Evolutionary conservation across 2,329 filamentous ascomycete species (phyloP), one percentile per base, ranked within the genome.

Genomic region (Penicillium sp.): DNA sequence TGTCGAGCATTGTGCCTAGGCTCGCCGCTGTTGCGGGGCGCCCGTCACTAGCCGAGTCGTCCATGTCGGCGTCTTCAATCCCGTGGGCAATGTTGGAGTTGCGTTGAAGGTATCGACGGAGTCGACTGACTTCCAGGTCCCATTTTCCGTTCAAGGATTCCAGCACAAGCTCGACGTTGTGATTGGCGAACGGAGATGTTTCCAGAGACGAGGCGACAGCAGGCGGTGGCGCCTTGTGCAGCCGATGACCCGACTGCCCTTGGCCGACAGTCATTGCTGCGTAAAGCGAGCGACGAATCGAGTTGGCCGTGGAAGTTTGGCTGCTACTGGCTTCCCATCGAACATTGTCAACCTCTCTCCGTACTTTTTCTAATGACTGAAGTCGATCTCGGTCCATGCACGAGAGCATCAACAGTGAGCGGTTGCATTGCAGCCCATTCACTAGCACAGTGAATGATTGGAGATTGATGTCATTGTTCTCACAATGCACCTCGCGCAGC

Each of bases 381-480:
- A 79, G 76, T 44, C 86, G 80, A 57, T 88, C 86, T 58, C 83
- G 79, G 34, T 82, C 78, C 83, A 90, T 87, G 9, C 74, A 75
- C 5, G 87, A 86, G 32, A 90, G 78, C 61, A 81, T 82, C 13
- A 88, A 68, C 1, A 90, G 69, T 0, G 82, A 83, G 2, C 79
- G 81, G 64, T 91, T 91, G 40, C 80, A 81, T 55, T 86, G 81
- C n/a, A 90, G 72, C 16, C 86, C 81, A 63, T 90, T 87, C 47
- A 90, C 84, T 6, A 89, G 74, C 48, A 86, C 85, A 0, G 86
- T 89, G 59, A 89, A 86, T 1, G 85, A 86, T 59, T 87, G 84
- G n/a, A 89, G 77, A 43, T 86, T 86, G 52, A 89, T 88, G 51
- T 86, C 84, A 65, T 91, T 91, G 68, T 88, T 85, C 58, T 88